Percentiles rank a stretch among this genome's conserved stretches.
Evolutionary conservation across 2,329 filamentous ascomycete genomes (phyloP).

Genomic region (Ophiostoma ulmi): DNA sequence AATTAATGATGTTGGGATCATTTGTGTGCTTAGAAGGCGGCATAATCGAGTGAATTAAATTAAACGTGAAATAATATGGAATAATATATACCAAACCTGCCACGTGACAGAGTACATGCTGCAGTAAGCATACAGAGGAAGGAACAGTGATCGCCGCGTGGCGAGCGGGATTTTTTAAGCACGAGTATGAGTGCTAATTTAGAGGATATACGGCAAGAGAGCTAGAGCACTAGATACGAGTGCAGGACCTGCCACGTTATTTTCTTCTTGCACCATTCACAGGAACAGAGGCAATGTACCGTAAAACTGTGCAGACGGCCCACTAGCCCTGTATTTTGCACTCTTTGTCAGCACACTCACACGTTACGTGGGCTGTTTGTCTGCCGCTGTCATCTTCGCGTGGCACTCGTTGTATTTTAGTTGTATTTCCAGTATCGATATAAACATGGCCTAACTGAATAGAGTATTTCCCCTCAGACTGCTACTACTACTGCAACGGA

Average conservation of each 20-base stretch:
- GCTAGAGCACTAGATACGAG: no score
- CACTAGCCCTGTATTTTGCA: background rate
- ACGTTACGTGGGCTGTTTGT: background rate
- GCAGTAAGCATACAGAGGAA: background rate
- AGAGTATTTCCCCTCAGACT: background rate
- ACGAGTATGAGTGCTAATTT: background rate
- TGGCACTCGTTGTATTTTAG: background rate
- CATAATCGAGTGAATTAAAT: background rate
- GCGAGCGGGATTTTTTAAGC: background rate
- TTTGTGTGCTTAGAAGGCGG: no score
- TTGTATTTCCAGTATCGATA: background rate
- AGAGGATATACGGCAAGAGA: no score
- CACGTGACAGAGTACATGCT: background rate
- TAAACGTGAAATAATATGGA: background rate
- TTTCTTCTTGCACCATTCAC: background rate
- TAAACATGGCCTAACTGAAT: background rate
- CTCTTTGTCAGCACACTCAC: background rate
- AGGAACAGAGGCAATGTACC: background rate
- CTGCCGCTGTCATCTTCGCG: background rate
- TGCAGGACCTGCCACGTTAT: conserved; percentile 4
- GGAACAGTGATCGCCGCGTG: background rate
- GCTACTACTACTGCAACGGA: background rate
- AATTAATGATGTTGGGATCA: no score
- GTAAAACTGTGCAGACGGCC: background rate
- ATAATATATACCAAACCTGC: background rate